Evolutionary conservation across 2,329 filamentous ascomycete species (phyloP).

Genomic region (Colletotrichum shisoi): DNA sequence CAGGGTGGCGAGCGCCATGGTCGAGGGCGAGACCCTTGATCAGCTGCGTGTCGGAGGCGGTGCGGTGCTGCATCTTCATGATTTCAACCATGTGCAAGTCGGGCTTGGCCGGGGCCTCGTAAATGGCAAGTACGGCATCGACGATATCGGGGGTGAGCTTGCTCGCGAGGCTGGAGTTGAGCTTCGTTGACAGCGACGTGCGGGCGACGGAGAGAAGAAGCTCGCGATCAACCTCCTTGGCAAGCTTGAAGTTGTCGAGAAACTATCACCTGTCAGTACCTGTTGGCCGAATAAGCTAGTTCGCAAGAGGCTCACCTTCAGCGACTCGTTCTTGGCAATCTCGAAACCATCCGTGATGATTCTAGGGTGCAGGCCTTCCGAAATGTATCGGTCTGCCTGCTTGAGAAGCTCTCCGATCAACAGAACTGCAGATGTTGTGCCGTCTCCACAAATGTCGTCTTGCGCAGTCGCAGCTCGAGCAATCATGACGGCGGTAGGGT

Average conservation of each 20-base stretch:
- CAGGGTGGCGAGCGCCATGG: slow-evolving; percentile 93
- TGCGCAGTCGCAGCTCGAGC: slow-evolving; percentile 89
- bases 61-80: slow-evolving; percentile 99
- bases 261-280: slow-evolving; percentile 65
- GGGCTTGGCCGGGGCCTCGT: slow-evolving; percentile 87
- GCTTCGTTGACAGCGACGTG: slow-evolving; percentile 93
- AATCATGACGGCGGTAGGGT: slow-evolving; percentile 91
- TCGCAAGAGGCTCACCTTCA: slow-evolving; percentile 68
- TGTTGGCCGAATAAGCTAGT: too few species aligned
- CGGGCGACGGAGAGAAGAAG: slow-evolving; percentile 90
- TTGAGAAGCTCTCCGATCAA: slow-evolving; percentile 96
- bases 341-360: slow-evolving; percentile 98
- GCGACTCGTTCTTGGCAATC: slow-evolving; percentile 89
- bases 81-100: slow-evolving; percentile 99
- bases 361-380: slow-evolving; percentile 93
- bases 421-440: slow-evolving; percentile 94
- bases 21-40: slow-evolving; percentile 93
- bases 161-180: slow-evolving; percentile 86
- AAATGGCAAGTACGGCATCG: slow-evolving; percentile 93
- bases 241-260: slow-evolving; percentile 90
- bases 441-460: slow-evolving; percentile 97
- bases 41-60: slow-evolving; percentile 92
- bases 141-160: slow-evolving; percentile 95
- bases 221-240: slow-evolving; percentile 88
- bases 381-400: slow-evolving; percentile 95